A percentile compares a stretch with the other conserved stretches of the same genome.
These are phyloP conservation scores for Aspergillus sp. DNA, from an alignment of 2,329 filamentous ascomycete genomes.

Conservation along the genomic window DNA sequence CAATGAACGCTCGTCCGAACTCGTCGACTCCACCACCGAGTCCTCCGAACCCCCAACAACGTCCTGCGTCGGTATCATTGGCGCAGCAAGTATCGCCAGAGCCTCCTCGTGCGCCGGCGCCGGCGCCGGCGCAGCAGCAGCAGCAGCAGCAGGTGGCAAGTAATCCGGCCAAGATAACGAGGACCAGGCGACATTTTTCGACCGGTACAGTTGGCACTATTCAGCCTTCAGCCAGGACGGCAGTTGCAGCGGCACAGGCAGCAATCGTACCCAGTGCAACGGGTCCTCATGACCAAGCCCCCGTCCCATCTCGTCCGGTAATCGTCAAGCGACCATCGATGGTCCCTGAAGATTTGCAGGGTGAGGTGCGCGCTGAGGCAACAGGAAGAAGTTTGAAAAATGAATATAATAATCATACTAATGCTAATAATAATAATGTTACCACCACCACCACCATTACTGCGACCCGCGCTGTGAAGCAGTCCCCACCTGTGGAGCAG, in stretches of 20 bases:
- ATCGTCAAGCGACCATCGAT: conserved; percentile 32
- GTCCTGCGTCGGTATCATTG: conserved; percentile 7
- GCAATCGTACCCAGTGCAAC: conserved; percentile 12
- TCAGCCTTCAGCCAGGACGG: conserved; percentile 15
- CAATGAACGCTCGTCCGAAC: conserved; percentile 33
- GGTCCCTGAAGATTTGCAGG: conserved; percentile 36
- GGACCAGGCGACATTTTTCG: too few species aligned
- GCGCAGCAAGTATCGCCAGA: conserved; percentile 15
- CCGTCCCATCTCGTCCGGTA: background rate
- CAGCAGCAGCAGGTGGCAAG: too few species aligned
- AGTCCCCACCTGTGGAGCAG: background rate
- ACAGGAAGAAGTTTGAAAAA: background rate
- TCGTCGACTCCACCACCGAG: conserved; percentile 26
- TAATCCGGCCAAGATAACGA: too few species aligned
- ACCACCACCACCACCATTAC: too few species aligned
- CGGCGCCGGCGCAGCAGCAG: background rate
- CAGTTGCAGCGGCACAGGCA: conserved; percentile 24
- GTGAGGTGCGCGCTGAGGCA: conserved; percentile 26
- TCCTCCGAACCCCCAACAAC: conserved; percentile 9
- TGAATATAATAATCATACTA: too few species aligned
- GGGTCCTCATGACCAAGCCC: conserved; percentile 1
- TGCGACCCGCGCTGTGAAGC: background rate
- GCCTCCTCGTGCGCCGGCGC: conserved; percentile 12
- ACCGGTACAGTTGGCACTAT: background rate
- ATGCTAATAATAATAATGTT: too few species aligned